Percentiles rank a stretch among this genome's conserved stretches.
Conservation (phyloP, 2,329 filamentous ascomycete genomes). For the Diplodia scrobiculata region DNA sequence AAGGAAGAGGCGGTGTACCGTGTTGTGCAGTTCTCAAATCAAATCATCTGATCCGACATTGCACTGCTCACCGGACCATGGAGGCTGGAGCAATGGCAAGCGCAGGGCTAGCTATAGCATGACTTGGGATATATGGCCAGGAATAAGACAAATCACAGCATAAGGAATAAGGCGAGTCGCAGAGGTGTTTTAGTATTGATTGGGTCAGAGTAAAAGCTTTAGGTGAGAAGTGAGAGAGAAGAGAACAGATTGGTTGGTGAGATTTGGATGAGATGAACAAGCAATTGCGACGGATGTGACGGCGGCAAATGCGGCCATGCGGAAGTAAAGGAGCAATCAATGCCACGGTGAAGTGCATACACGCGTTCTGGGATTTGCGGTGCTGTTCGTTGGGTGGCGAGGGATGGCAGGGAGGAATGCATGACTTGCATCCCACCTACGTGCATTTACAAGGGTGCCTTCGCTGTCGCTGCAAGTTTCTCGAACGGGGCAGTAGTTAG, state of each 20-base stretch:
- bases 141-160: neutral
- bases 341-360: conserved; percentile 9
- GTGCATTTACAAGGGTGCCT: neutral
- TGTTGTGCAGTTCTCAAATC: neutral
- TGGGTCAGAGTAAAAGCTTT: neutral
- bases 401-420: neutral
- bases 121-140: neutral
- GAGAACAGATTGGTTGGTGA: neutral
- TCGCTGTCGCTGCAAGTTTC: neutral
- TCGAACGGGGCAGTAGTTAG: neutral
- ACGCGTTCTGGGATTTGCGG: neutral
- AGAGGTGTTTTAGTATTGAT: neutral
- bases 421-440: neutral
- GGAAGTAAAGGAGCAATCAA: neutral
- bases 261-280: neutral
- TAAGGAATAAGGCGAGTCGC: neutral
- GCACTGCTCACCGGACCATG: neutral
- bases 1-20: neutral
- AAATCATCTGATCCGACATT: neutral
- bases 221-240: neutral
- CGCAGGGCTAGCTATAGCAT: neutral
- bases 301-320: neutral
- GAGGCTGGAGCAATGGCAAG: neutral
- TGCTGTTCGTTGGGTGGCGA: neutral
- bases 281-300: neutral